Percentiles rank a stretch among this genome's conserved stretches.
phyloP scores from a whole-genome alignment of 2,329 filamentous ascomycete species.

The Pseudogymnoascus verrucosus region DNA sequence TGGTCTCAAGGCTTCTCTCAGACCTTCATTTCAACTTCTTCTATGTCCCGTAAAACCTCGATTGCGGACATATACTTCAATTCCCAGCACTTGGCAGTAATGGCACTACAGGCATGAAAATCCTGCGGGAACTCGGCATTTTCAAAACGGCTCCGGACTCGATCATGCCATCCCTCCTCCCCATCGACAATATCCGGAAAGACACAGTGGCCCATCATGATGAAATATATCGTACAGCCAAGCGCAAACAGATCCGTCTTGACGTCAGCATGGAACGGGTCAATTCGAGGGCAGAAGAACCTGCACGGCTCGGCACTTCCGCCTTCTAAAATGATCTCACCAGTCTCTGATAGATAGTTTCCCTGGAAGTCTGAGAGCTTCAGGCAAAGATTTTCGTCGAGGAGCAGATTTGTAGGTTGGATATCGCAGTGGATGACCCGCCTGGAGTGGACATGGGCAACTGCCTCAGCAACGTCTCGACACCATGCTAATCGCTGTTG shows the following conservation, averaged over 20 bases:
- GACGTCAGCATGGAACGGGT: slow-evolving; percentile 10
- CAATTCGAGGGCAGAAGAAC: slow-evolving; percentile 15
- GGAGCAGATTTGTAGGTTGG: slow-evolving; percentile 13
- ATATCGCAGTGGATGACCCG: slow-evolving; percentile 14
- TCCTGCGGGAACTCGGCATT: slow-evolving; percentile 14
- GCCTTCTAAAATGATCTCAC: slow-evolving; percentile 13
- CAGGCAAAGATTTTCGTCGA: slow-evolving; percentile 12
- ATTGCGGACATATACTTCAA: not conserved
- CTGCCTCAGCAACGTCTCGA: slow-evolving; percentile 11
- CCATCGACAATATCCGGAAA: slow-evolving; percentile 17
- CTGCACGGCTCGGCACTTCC: slow-evolving; percentile 12
- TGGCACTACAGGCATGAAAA: not conserved
- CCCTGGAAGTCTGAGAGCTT: slow-evolving; percentile 15
- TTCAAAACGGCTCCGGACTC: slow-evolving; percentile 14
- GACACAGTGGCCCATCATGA: slow-evolving; percentile 16
- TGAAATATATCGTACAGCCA: slow-evolving; percentile 18
- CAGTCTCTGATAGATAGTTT: slow-evolving; percentile 13
- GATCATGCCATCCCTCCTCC: slow-evolving; percentile 16
- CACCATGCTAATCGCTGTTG: slow-evolving; percentile 6
- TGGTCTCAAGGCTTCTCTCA: not conserved
- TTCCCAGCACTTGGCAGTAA: not conserved
- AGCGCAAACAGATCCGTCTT: slow-evolving; percentile 19
- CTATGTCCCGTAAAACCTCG: not conserved
- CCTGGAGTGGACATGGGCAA: slow-evolving; percentile 11
- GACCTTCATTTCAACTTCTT: not conserved